Percentiles rank a stretch among this genome's conserved stretches.
Conservation (phyloP, 257 asterid species). For the Przewalskia tangutica region DNA sequence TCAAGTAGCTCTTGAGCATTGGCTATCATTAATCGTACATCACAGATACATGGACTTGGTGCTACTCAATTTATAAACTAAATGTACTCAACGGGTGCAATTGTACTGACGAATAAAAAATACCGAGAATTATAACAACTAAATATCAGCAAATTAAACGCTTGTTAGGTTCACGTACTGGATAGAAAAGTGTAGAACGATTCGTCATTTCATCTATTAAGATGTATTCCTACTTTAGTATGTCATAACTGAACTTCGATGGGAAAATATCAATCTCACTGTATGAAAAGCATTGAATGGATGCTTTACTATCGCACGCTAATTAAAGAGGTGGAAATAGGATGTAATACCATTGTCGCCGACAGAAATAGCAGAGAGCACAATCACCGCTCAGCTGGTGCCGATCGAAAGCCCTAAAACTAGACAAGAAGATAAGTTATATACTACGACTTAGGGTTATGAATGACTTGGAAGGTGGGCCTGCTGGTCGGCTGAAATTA, state of each 20-base stretch:
- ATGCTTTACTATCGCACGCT: too few species aligned
- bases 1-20: neutral
- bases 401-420: neutral
- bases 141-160: neutral
- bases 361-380: slow-evolving; percentile 7
- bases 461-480: neutral
- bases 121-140: neutral
- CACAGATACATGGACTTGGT: neutral
- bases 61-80: neutral
- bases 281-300: neutral
- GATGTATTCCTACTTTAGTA: neutral
- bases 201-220: neutral
- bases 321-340: neutral
- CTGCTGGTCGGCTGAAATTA: neutral
- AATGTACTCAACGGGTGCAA: neutral
- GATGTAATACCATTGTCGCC: neutral
- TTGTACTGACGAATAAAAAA: neutral
- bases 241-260: neutral
- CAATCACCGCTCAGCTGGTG: slow-evolving; percentile 5
- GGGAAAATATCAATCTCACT: neutral
- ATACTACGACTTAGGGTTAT: neutral
- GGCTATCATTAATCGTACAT: neutral
- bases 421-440: neutral
- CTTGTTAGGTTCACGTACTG: neutral
- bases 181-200: neutral